Evolutionary conservation across 495 filamentous ascomycete species (phyloP), one percentile per base, ranked within the genome.

Genomic region (Lophiotrema nucula): DNA sequence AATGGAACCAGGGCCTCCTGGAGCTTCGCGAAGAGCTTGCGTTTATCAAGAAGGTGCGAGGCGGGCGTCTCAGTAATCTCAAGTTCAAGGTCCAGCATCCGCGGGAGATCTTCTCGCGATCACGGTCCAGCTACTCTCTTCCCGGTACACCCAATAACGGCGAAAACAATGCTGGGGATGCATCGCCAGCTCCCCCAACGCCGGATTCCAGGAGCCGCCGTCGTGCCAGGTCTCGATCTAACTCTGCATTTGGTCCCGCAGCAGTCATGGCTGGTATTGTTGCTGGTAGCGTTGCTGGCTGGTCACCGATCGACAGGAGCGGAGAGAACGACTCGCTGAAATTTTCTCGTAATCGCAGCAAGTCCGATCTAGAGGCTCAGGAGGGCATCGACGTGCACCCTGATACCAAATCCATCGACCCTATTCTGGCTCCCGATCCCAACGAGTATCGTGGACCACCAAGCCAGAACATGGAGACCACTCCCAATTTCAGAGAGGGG

Each of bases 221-320:
- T 49, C 86, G 83, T 60, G 84, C 80, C 27, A 83, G 91, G 53
- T 96, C 91, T 28, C 84, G 91, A 18, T 95, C 90, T 4, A 95
- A 91, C 72, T 95, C 89, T 0, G 84, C 87, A 1, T 81, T 95
- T 44, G 90, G 88, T 10, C 88, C 89, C 1, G 88, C 89, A 3
- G 84, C 88, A 26, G 89, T 90, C 28, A 88, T 88, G 89, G 86
- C 90, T 22, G 91, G 91, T 58, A 83, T 96, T 45, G 84, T 96
- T 53, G 91, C 90, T 31, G 90, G 89, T 47, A 87, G 86, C 72
- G 84, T 96, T 45, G 89, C 83, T 28, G 89, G 89, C 38, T 95
- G 89, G 90, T 95, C 90, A 45, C 91, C 91, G 0, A 88, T 93
- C 51, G 89, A 90, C 51, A 76, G 81, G 21, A 69, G 75, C 18